Conservation (phyloP, 2,329 filamentous ascomycete genomes). For the Paecilomyces sp. region DNA sequence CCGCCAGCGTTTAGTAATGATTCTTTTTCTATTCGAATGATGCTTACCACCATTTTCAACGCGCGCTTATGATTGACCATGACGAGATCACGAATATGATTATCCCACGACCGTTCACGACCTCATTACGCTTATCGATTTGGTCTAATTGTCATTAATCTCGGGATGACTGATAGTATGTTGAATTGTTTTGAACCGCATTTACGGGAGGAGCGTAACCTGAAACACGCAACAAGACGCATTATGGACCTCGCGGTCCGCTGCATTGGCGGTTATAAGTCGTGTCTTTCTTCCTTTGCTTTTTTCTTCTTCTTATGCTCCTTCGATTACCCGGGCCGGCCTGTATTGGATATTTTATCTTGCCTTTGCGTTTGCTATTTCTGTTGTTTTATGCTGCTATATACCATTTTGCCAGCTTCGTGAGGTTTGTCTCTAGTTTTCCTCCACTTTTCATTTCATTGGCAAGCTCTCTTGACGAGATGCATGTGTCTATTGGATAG, state of each 20-base stretch:
- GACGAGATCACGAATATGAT: constrained; percentile 3
- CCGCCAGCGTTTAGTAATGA: constrained; percentile 33
- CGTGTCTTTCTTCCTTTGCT: background rate
- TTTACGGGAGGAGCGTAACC: background rate
- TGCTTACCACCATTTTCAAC: background rate
- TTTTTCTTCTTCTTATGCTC: too few relatives aligned
- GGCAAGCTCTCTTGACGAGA: background rate
- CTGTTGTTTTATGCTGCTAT: background rate
- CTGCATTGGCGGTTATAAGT: background rate
- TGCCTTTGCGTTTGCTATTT: background rate
- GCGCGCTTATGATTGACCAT: constrained; percentile 2
- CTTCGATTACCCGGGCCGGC: background rate
- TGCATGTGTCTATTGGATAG: background rate
- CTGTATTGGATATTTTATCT: background rate
- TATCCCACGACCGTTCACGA: background rate
- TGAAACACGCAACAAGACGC: constrained; percentile 4
- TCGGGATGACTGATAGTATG: background rate
- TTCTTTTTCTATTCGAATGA: constrained; percentile 4
- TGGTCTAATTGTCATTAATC: background rate
- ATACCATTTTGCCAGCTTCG: background rate
- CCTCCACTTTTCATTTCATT: background rate
- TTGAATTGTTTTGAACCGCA: background rate
- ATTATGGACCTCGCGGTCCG: constrained; percentile 10
- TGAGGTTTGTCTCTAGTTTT: background rate
- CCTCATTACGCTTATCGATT: background rate